A percentile compares a stretch with the other conserved stretches of the same genome.
Conservation (phyloP, 805 yeast species). For the Saccharomyces kudriavzevii region DNA sequence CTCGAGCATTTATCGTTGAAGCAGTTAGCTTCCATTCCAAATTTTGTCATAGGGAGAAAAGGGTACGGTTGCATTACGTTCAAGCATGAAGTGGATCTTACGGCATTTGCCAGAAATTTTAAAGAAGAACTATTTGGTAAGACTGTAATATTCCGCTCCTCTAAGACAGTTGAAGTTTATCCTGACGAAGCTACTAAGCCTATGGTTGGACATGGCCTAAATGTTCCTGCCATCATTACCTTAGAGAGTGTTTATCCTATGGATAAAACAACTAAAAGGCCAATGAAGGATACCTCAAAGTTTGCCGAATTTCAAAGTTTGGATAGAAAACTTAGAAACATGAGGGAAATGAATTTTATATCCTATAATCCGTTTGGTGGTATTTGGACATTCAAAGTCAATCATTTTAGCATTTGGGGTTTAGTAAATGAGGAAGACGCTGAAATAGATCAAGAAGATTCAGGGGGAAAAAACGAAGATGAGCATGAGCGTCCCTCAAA, state of each 20-base stretch:
- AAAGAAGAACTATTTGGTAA: constrained; percentile 33
- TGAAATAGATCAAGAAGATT: constrained; percentile 44
- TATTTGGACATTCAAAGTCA: constrained; percentile 71
- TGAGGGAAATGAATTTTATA: constrained; percentile 68
- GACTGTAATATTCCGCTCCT: constrained; percentile 39
- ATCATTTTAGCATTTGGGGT: constrained; percentile 95
- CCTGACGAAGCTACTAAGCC: constrained; percentile 49
- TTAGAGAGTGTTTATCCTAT: constrained; percentile 53
- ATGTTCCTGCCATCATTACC: constrained; percentile 69
- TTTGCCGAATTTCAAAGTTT: constrained; percentile 40
- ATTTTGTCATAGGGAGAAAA: constrained; percentile 60
- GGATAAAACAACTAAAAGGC: constrained; percentile 24
- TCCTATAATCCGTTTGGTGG: constrained; percentile 72
- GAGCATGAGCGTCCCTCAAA: constrained; percentile 5
- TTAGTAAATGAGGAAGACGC: constrained; percentile 58
- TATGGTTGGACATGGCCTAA: constrained; percentile 57
- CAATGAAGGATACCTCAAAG: constrained; percentile 25
- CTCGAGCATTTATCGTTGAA: constrained; percentile 37
- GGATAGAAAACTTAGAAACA: constrained; percentile 42
- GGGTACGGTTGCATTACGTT: constrained; percentile 65
- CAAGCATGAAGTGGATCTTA: constrained; percentile 59
- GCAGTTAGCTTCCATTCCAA: constrained; percentile 47
- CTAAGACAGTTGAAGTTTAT: constrained; percentile 52
- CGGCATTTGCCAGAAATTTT: constrained; percentile 39
- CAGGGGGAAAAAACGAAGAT: constrained; percentile 20